Base-by-base conservation (phyloP, 2,329 filamentous ascomycete genomes). In the Colletotrichum sp. region DNA sequence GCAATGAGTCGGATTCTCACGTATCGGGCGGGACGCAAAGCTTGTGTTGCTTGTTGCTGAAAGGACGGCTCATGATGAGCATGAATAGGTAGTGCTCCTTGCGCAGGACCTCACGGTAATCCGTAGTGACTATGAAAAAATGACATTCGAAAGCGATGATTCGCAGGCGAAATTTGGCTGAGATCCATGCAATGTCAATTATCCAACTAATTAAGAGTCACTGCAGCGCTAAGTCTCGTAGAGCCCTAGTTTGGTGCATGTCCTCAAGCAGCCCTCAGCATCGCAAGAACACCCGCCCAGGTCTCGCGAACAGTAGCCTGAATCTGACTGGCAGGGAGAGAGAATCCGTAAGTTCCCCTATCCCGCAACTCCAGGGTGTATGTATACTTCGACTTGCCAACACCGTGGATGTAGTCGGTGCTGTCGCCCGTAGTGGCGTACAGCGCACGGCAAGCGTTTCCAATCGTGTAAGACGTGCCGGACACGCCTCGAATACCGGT, bases 191-290 rank as follows among this genome's bases (percentile, higher is more conserved):
- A 10, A 3, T 6, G 18, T 12, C 0, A 49, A 49, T 7, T n/a
- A 7, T n/a, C 0, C 9, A n/a, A n/a, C 9, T n/a, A n/a, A 7
- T 7, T n/a, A 4, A 12, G 9, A 18, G 4, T 44, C 1, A 10
- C 8, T 3, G 36, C 36, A 18, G 1, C 4, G 36, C 8, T 0
- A 44, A n/a, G 2, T 3, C 16, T 44, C 8, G 8, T 44, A 18
- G 36, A 44, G 2, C 16, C 8, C 39, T 13, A 0, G n/a, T 13
- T 52, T 52, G 3, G 3, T 26, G 28, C 28, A 12, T 32, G 83
- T 91, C 74, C 91, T 91, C 28, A 78, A 9, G 74, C 68, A 55
- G 68, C 76, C n/a, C 69, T 55, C n/a, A 76, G 34, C 77, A 78
- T 78, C 2, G 77, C 70, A n/a, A 78, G 26, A 12, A 78, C 76